Percentiles rank a stretch among this genome's conserved stretches.
phyloP scores from a whole-genome alignment of 768 basidiomycete species.

The Strobilomyces dryophilus region DNA sequence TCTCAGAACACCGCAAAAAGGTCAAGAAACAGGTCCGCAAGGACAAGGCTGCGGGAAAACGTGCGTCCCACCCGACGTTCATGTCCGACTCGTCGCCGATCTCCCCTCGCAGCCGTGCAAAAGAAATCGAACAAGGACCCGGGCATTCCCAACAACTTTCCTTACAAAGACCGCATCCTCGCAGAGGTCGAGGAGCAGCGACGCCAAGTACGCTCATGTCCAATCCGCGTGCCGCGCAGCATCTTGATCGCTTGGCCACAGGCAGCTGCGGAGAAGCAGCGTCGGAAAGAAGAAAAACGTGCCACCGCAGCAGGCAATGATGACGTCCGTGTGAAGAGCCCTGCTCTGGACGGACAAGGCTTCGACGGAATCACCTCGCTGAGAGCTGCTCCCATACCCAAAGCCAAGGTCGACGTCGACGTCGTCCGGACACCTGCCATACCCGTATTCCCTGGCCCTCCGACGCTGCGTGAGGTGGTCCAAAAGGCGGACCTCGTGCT shows the following conservation, averaged over 20 bases:
- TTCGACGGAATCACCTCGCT: slow-evolving; percentile 39
- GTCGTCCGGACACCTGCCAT: slow-evolving; percentile 10
- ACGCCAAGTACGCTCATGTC: slow-evolving; percentile 45
- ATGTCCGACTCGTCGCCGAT: not conserved
- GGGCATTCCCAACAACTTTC: slow-evolving; percentile 90
- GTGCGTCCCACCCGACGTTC: slow-evolving; percentile 35
- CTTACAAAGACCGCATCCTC: slow-evolving; percentile 90
- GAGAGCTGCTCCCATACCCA: not conserved
- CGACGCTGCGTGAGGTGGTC: slow-evolving; percentile 43
- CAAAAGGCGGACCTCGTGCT: slow-evolving; percentile 76
- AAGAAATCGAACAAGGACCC: slow-evolving; percentile 68
- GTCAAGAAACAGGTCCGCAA: slow-evolving; percentile 69
- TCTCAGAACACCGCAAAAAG: slow-evolving; percentile 75
- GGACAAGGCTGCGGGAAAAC: slow-evolving; percentile 78
- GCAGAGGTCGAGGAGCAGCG: slow-evolving; percentile 86
- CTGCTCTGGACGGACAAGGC: slow-evolving; percentile 23
- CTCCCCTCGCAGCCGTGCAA: slow-evolving; percentile 28
- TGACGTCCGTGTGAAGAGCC: slow-evolving; percentile 22
- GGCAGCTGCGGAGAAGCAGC: slow-evolving; percentile 76
- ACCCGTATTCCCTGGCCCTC: slow-evolving; percentile 26
- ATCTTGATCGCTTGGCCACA: slow-evolving; percentile 26
- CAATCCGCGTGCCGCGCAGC: not conserved
- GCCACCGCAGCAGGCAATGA: slow-evolving; percentile 32
- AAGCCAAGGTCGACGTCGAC: not conserved
- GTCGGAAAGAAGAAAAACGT: slow-evolving; percentile 62